Evolutionary conservation across 192 early-diverging fungal species (phyloP), one percentile per base, ranked within the genome.

Genomic region (Phlyctochytrium planicorne): DNA sequence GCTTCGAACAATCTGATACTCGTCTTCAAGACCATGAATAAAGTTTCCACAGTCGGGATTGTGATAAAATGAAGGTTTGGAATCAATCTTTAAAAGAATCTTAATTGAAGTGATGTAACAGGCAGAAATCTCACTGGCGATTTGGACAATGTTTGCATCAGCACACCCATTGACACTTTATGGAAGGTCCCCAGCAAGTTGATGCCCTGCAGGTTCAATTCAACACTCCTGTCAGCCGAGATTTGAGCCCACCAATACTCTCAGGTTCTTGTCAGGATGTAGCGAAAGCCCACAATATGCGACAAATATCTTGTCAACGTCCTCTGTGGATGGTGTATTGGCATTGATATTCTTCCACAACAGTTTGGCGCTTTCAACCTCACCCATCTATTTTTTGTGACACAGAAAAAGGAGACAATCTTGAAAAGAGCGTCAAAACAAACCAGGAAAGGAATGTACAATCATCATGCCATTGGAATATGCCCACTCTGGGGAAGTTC

Each of bases 11-110:
- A 88, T 88, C 59, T 90, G 87, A 77, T 87, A 95, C 79, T 98
- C 94, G 78, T 98, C 97, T 69, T 98, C 97, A 33, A 96, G 80
- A 1, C 93, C 95, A 73, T 95, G 94, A 16, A 98, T 88, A 85
- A 98, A 98, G 0, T 92, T 93, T 3, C 97, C 97, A 65, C 87
- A 93, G 1, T 91, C 90, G 24, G 65, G 52, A 3, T 63, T 23
- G 30, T 27, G 57, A 16, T 59, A 30, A 23, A 29, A 27, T 59
- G 23, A 17, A 16, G 57, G 57, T 23, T 27, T 59, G 20, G 6
- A 14, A 20, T 47, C 40, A 14, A 47, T 14, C 40, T 47, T 14
- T 20, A 47, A 14, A 20, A 47, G 6, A 6, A 47, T 14, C 40
- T 14, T 47, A 20, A 47, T 20, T 47, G n/a, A n/a, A n/a, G n/a